Base-by-base conservation (phyloP, 257 asterid genomes). In the Catharanthus roseus region DNA sequence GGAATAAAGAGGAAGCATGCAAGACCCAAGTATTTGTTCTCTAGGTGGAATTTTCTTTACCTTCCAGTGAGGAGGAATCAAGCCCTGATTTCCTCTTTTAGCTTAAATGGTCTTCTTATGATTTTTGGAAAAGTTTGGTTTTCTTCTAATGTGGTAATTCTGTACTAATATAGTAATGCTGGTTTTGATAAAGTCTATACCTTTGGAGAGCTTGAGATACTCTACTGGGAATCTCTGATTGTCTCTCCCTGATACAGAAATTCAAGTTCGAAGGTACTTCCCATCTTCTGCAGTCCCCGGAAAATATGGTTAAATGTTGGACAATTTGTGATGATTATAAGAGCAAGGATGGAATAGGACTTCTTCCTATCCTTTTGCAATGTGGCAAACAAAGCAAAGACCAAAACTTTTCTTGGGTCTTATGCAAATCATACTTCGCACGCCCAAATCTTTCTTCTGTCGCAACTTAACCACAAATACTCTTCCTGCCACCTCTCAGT, bases 381-480 rank as follows among this genome's bases (percentile, higher is more conserved):
- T 33, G 67, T 62, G 47, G 67, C 45, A 62, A 19, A 62, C 16
- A 6, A 62, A 62, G 45, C 16, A 34, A 34, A 62, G 67, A 58
- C 36, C 12, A 31, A 58, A 58, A 16, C 24, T 58, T 58, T 58
- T 26, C 41, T 31, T 29, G 65, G 38, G 21, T 15, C 5, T 15
- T 29, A 13, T 8, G 33, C 51, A 38, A 39, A 41, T 65, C 34
- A 26, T 26, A 13, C 70, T 39, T 23, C 54, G n/a, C 21, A 23
- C 55, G 21, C n/a, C 6, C 53, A 47, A 47, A 47, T 62, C 67
- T 34, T 71, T 21, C 24, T 62, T 18, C 47, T 42, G 8, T 42
- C 70, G 77, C 55, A 56, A 50, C 69, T 74, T 81, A 28, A 66
- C 75, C 54, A 70, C 74, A 24, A 34, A 61, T 19, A 0, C 11